Evolutionary conservation across 2,329 filamentous ascomycete species (phyloP), one percentile per base, ranked within the genome.

Genomic region (Colletotrichum salicis): DNA sequence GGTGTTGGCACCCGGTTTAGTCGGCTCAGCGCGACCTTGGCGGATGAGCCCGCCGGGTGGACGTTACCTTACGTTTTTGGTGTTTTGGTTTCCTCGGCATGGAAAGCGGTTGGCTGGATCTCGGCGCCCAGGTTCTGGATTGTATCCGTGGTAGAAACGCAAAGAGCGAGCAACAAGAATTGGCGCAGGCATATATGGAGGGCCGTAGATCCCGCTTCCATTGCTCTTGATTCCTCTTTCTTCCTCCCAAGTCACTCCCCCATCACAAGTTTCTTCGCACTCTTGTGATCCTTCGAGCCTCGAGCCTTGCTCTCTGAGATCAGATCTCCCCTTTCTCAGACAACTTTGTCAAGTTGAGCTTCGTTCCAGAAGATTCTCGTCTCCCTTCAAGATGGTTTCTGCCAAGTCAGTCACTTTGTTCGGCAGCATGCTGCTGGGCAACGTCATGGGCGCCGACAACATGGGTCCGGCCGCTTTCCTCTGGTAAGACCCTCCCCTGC

Each of bases 381-480:
- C 41, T 13, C 37, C 48, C 37, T 33, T 66, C 67, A 73, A 73
- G 56, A 74, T 74, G 73, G 70, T 74, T 51, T 74, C 70, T 37
- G 45, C 61, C 70, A 69, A 65, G 64, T 70, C 60, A 31, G 55
- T 66, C 59, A 57, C 67, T 37, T 22, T 69, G 54, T 64, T 69
- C 45, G 69, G 65, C 45, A 60, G 58, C 60, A 72, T 72, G 66
- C 70, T 74, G 59, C 33, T 73, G 33, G 71, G 66, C 67, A 69
- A 66, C 48, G 63, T 68, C 64, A 65, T 67, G 31, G 67, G 59
- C 45, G 64, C 64, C 24, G 74, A 78, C n/a, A 77, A 80, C 41
- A 84, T 84, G 81, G 89, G 88, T 12, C 88, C 88, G 8, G 88
- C 88, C 24, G 87, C 86, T 11, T 90, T 91, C 77, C 81, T 91